Base-by-base conservation (phyloP, 208 protist species). In the Crithidia thermophila region DNA sequence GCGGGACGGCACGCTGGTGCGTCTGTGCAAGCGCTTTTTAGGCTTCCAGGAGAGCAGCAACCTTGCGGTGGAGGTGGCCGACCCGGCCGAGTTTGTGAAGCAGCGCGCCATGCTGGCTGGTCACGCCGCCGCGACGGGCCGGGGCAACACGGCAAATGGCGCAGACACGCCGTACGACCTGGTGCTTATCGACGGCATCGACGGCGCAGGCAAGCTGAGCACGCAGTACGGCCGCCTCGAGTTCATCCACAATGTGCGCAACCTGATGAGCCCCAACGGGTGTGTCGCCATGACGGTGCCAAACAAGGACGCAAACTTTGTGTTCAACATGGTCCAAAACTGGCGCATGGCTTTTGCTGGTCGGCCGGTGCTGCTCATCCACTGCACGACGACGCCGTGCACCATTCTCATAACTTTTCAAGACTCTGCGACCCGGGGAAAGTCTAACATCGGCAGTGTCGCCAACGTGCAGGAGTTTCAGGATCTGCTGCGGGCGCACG, bases 321-420 rank as follows among this genome's bases (percentile, higher is more conserved):
- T 96, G 21, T 91, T 87, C 67, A 85, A 87, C 65, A 79, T 90
- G 67, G 79, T 93, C 50, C 88, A 94, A 63, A 92, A 94, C 79
- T 96, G 91, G 88, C 91, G 91, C 30, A 82, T 96, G 59, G 84
- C 69, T 23, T 96, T 96, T 60, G 63, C 79, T 2, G 88, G 82
- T 20, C 87, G 88, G 8, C 80, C 85, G 3, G 84, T 94, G 33
- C 57, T 94, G 50, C 85, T 96, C 20, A 61, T 91, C n/a, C 91
- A 96, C 79, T 96, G 88, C 55, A 53, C 78, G 27, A 93, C 84
- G 28, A 71, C 83, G 10, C 91, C 88, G 20, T 79, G 79, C 57
- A 92, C 88, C n/a, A 80, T 96, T 51, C 82, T 96, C 37, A 92
- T 96, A 75, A 94, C 91, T 0, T 96, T 96, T 57, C 88, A 94